Percentiles rank a stretch among this genome's conserved stretches.
Conservation (phyloP, 2,329 filamentous ascomycete species). For the Pseudogymnoascus sp. region DNA sequence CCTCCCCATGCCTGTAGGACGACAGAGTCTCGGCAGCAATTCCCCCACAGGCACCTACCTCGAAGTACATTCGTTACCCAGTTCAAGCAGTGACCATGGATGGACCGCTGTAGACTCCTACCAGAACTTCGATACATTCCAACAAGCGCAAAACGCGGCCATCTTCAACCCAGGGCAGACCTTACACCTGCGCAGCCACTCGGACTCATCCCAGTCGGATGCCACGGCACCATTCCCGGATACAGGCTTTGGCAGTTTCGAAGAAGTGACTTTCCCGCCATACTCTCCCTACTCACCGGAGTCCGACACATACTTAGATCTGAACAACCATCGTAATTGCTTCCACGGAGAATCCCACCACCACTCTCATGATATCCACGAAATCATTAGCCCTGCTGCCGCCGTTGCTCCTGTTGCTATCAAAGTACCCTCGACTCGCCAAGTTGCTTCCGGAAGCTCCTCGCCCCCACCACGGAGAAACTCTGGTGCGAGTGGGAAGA, state of each 20-base stretch:
- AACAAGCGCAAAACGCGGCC: constrained; percentile 46
- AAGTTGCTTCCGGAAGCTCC: constrained; percentile 51
- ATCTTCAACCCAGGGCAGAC: constrained; percentile 92
- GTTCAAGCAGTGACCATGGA: constrained; percentile 74
- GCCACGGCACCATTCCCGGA: constrained; percentile 48
- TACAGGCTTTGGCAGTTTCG: constrained; percentile 65
- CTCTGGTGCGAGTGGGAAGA: constrained; percentile 60
- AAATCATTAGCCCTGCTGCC: constrained; percentile 58
- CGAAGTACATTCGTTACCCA: constrained; percentile 74
- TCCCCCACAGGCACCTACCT: constrained; percentile 74
- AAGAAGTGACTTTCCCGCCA: constrained; percentile 59
- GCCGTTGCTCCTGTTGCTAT: constrained; percentile 61
- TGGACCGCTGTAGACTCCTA: constrained; percentile 72
- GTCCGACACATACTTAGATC: constrained; percentile 66
- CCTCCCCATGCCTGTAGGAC: constrained; percentile 34
- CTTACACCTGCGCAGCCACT: constrained; percentile 77
- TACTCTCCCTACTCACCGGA: constrained; percentile 75
- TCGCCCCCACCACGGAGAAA: constrained; percentile 59
- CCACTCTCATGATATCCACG: constrained; percentile 37
- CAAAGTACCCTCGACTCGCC: constrained; percentile 50
- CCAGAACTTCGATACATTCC: constrained; percentile 60
- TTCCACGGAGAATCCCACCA: constrained; percentile 47
- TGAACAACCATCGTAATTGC: constrained; percentile 47
- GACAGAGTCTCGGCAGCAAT: constrained; percentile 46
- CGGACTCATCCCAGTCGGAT: constrained; percentile 74